Evolutionary conservation across 108 stramenopile species (phyloP).

Genomic region (Conticribra guillardii): DNA sequence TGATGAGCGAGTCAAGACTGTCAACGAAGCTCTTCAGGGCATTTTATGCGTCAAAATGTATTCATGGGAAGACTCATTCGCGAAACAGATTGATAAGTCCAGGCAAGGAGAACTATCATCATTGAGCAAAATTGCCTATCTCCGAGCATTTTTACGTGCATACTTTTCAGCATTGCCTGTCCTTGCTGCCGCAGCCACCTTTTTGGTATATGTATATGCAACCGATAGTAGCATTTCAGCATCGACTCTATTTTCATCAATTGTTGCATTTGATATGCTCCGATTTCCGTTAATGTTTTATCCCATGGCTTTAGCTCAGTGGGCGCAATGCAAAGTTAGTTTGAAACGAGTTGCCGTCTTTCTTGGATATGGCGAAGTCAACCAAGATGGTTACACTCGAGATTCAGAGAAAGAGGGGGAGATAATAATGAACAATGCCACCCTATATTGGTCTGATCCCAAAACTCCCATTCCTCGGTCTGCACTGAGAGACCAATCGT

Average conservation of each 20-base stretch:
- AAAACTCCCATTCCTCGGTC: conserved; percentile 47
- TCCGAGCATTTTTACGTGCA: conserved; percentile 67
- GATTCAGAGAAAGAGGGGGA: conserved; percentile 47
- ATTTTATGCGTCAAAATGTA: conserved; percentile 93
- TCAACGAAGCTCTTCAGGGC: conserved; percentile 92
- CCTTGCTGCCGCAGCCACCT: conserved; percentile 67
- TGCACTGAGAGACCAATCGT: conserved; percentile 15
- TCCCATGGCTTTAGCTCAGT: conserved; percentile 70
- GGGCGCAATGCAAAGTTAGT: conserved; percentile 72
- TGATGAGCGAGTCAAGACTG: conserved; percentile 81
- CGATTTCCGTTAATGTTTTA: conserved; percentile 74
- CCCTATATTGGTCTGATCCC: conserved; percentile 72
- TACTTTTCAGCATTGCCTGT: conserved; percentile 68
- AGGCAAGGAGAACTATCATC: conserved; percentile 68
- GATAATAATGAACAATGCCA: conserved; percentile 61
- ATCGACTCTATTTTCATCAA: conserved; percentile 64
- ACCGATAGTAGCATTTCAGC: conserved; percentile 53
- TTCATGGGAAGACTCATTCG: conserved; percentile 88
- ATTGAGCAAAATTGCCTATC: conserved; percentile 56
- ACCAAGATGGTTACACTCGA: conserved; percentile 47
- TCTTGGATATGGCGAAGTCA: conserved; percentile 44
- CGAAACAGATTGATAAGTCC: conserved; percentile 51
- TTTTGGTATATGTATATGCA: conserved; percentile 57
- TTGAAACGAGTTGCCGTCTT: conserved; percentile 54
- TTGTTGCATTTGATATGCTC: conserved; percentile 76